Evolutionary conservation across 106 monocot species (phyloP), one percentile per base, ranked within the genome.

Genomic region (Alisma plantagoaquatica): DNA sequence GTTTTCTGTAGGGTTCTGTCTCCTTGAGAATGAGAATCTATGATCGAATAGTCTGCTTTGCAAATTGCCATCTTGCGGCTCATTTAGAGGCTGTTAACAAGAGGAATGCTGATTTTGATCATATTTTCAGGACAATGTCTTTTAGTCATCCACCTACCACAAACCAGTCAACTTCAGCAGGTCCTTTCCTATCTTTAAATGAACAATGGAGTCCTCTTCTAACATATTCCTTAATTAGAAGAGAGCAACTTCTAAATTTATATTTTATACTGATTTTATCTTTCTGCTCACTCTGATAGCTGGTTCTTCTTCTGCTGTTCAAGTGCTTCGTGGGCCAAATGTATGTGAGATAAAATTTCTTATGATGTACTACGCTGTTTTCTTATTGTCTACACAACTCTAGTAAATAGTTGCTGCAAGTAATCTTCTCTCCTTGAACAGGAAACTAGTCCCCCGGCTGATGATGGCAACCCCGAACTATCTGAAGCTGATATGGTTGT

Each of bases 51-150:
- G 28, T 82, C 26, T 82, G 82, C 56, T 82, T 77, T 46, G 73
- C 65, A 33, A 82, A 82, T 66, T 82, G 82, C 49, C 82, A 82
- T 70, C 60, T 82, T 70, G 82, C 82, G 66, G 82, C 82, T 41
- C 82, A 82, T 70, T 41, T 82, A 55, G 82, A 77, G 65, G 82
- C 77, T 49, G 82, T 82, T 43, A 69, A 65, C 46, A 69, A 70
- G 33, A 41, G 82, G 23, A 82, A 82, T 67, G 73, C 82, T 18
- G 82, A 82, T 31, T 82, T 82, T 64, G 77, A 82, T 66, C 77
- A 82, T 73, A 58, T 82, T 54, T 82, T 70, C 43, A 69, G 73
- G 23, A 67, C 65, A 47, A 77, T 82, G 70, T 54, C 43, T 35
- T 82, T 77, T 52, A 73, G 49, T 32, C 49, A 73, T 8, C 65